Evolutionary conservation across 1,284 basidiomycete genomes (phyloP).

Genomic region (Ceratobasidium sp.): DNA sequence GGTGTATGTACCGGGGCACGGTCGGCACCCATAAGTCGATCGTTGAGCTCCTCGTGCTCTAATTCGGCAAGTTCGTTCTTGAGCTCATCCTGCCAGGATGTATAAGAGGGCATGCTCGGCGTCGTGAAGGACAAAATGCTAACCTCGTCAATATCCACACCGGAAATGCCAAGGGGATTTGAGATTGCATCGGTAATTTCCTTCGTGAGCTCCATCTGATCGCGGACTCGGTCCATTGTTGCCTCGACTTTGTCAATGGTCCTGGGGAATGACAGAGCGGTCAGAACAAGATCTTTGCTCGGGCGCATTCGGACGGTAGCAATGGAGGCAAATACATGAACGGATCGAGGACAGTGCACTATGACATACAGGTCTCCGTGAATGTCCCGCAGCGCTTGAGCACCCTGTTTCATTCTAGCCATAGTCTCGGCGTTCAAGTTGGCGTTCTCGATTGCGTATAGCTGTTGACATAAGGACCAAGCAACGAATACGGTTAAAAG

Average conservation of each 20-base stretch:
- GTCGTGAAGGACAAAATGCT: slow-evolving; percentile 50
- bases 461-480: slow-evolving; percentile 54
- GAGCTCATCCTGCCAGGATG: slow-evolving; percentile 76
- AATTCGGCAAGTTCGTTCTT: slow-evolving; percentile 88
- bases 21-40: slow-evolving; percentile 88
- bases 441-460: slow-evolving; percentile 97
- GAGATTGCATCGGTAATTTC: slow-evolving; percentile 98
- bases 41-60: slow-evolving; percentile 93
- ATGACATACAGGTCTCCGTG: slow-evolving; percentile 88
- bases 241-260: slow-evolving; percentile 92
- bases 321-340: slow-evolving; percentile 8
- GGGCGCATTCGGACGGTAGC: background rate
- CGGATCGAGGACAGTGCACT: background rate
- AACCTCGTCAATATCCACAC: slow-evolving; percentile 80
- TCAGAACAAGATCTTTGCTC: slow-evolving; percentile 1
- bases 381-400: slow-evolving; percentile 91
- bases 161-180: slow-evolving; percentile 73
- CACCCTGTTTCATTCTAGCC: slow-evolving; percentile 97
- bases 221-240: slow-evolving; percentile 90
- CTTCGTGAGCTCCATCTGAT: slow-evolving; percentile 94
- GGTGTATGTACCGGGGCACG: slow-evolving; percentile 91
- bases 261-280: slow-evolving; percentile 60
- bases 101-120: slow-evolving; percentile 45
- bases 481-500: background rate
- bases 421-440: slow-evolving; percentile 99